These are phyloP conservation scores for Euphorbia lathyris DNA, from an alignment of 345 rosid species.

Conservation along the genomic window DNA sequence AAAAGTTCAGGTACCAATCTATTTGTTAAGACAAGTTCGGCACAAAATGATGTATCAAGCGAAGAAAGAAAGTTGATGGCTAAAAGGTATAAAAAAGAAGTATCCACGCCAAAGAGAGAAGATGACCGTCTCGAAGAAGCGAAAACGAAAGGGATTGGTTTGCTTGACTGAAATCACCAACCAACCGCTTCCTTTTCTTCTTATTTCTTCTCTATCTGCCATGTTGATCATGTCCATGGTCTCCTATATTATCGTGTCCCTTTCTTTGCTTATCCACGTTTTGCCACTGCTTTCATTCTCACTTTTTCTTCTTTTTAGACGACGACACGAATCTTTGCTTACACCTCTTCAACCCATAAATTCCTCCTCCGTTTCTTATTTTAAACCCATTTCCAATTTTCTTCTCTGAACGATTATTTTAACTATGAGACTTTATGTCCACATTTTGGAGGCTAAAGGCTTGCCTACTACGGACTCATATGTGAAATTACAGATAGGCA, in stretches of 20 bases:
- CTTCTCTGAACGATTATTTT: not conserved
- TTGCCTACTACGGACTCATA: constrained; percentile 48
- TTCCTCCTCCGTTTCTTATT: not conserved
- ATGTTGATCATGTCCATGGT: not conserved
- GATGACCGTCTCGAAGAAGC: not conserved
- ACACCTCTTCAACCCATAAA: not conserved
- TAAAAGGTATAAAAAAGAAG: too few relatives aligned
- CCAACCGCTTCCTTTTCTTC: not conserved
- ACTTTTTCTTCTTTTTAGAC: constrained; percentile 1
- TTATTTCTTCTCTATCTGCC: not conserved
- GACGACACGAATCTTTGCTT: constrained; percentile 1
- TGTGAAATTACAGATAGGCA: constrained; percentile 64
- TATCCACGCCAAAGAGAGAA: not conserved
- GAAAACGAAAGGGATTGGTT: not conserved
- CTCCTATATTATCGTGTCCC: not conserved
- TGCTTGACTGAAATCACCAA: not conserved
- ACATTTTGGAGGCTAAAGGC: constrained; percentile 66
- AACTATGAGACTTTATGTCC: constrained; percentile 68
- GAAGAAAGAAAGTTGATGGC: too few relatives aligned
- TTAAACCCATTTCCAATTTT: constrained; percentile 8
- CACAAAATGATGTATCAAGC: too few relatives aligned
- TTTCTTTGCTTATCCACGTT: constrained; percentile 13
- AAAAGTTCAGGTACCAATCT: too few relatives aligned
- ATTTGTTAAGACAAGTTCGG: too few relatives aligned
- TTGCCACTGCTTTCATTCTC: not conserved